Base-by-base conservation (phyloP, 2,329 filamentous ascomycete species). In the Dactylellina sp. region DNA sequence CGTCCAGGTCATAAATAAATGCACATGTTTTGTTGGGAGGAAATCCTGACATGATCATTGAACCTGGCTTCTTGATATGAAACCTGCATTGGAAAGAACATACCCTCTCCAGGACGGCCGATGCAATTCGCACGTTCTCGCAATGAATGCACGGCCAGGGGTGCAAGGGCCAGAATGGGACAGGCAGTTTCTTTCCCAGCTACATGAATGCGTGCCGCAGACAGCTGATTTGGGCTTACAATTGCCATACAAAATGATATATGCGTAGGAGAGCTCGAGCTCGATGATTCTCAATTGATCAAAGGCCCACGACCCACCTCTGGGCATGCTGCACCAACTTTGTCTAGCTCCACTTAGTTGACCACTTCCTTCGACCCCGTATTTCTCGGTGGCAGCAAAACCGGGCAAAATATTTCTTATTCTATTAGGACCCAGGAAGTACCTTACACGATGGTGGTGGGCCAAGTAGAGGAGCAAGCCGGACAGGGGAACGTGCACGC, bases 401-500 rank as follows among this genome's bases (percentile, higher is more conserved):
- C 12, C 28, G 28, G 5, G 9, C 9, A 32, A n/a, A n/a, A n/a
- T n/a, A n/a, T n/a, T 32, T 9, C 28, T 4, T 14, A 40, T 40
- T 7, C 14, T 40, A 7, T 4, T 3, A 14, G 14, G 11, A 18
- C 14, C 16, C 11, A 40, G 25, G 39, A 52, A 18, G 56, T 56
- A 70, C 47, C 64, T 53, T 70, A 24, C 55, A 28, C n/a, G 11
- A 16, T 24, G 35, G 46, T 42, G 52, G 62, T n/a, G 40, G 24
- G 16, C 22, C 6, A 18, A 12, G 6, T 25, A 37, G n/a, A 24
- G 28, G 57, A 46, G 28, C 5, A 28, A 28, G 49, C 64, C 56
- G 53, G 64, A 25, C 35, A 46, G 59, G 52, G 59, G 20, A n/a
- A 57, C 59, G 57, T 71, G 66, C 57, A 47, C 50, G 56, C 59